Conservation (phyloP, 805 yeast genomes). For the Komagataella mondaviorum region DNA sequence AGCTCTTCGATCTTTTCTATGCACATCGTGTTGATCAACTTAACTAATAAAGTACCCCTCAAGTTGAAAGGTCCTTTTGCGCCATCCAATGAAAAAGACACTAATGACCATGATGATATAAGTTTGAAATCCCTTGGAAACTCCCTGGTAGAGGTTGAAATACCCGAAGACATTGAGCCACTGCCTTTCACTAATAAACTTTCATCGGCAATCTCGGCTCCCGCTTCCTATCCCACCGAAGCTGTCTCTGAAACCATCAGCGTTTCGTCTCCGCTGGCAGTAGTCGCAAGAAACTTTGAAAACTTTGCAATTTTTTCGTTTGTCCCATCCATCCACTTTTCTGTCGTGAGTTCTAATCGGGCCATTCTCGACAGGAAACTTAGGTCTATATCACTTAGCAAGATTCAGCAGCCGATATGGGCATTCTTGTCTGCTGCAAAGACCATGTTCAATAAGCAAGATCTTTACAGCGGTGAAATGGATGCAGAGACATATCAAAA, state of each 20-base stretch:
- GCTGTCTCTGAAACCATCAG: conserved; percentile 6
- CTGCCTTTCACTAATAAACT: background rate
- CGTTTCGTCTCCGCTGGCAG: conserved; percentile 19
- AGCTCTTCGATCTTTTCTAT: conserved; percentile 15
- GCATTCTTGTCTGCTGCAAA: conserved; percentile 34
- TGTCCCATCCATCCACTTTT: conserved; percentile 8
- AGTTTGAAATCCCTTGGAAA: background rate
- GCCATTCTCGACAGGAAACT: conserved; percentile 3
- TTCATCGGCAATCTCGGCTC: background rate
- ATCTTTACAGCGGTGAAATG: conserved; percentile 27
- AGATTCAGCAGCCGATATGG: conserved; percentile 37
- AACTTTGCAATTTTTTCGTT: conserved; percentile 19
- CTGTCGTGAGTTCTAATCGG: conserved; percentile 2
- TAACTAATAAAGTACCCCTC: conserved; percentile 8
- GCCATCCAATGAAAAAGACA: background rate
- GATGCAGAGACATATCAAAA: conserved; percentile 2
- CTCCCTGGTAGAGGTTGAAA: background rate
- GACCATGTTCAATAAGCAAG: conserved; percentile 32
- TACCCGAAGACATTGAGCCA: background rate
- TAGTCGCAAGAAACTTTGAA: conserved; percentile 24
- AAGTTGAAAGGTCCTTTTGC: background rate
- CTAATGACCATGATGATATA: background rate
- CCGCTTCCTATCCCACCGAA: background rate
- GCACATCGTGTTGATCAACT: conserved; percentile 15
- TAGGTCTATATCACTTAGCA: conserved; percentile 9